Conservation (phyloP, 192 early-diverging fungal species). For the Coemansia sp. region DNA sequence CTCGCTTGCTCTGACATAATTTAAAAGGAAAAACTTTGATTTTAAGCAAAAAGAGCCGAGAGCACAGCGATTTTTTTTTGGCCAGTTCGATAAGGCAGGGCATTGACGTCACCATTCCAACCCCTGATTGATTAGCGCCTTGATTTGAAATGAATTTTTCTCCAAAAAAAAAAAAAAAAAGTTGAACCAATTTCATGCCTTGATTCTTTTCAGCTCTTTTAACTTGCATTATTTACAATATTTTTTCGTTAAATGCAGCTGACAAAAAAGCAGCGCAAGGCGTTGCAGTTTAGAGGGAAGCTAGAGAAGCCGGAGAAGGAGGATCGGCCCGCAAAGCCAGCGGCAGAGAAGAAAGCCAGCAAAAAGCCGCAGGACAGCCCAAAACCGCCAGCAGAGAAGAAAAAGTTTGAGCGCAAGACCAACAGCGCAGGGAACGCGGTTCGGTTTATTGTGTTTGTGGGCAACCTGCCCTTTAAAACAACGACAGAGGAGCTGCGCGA, state of each 20-base stretch:
- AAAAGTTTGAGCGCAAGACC: slow-evolving; percentile 29
- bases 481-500: slow-evolving; percentile 61
- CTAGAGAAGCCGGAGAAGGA: slow-evolving; percentile 24
- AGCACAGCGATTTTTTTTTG: no score
- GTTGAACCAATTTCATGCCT: no score
- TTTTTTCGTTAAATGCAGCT: slow-evolving; percentile 17
- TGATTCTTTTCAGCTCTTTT: not conserved
- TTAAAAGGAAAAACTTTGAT: no score
- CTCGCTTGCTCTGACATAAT: no score
- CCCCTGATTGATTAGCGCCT: no score
- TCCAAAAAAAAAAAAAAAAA: no score
- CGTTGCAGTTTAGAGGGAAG: slow-evolving; percentile 39
- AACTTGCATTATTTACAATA: not conserved
- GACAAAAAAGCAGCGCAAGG: slow-evolving; percentile 48
- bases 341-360: no score
- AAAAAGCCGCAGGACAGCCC: no score
- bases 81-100: no score
- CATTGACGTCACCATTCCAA: no score
- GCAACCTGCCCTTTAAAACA: slow-evolving; percentile 64
- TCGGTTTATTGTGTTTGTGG: slow-evolving; percentile 62
- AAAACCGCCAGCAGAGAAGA: slow-evolving; percentile 22
- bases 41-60: no score
- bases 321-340: slow-evolving; percentile 6
- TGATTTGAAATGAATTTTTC: no score
- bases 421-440: slow-evolving; percentile 17